Conservation (phyloP, 164 flowering plant species). For the Chloranthus sessilifolius region DNA sequence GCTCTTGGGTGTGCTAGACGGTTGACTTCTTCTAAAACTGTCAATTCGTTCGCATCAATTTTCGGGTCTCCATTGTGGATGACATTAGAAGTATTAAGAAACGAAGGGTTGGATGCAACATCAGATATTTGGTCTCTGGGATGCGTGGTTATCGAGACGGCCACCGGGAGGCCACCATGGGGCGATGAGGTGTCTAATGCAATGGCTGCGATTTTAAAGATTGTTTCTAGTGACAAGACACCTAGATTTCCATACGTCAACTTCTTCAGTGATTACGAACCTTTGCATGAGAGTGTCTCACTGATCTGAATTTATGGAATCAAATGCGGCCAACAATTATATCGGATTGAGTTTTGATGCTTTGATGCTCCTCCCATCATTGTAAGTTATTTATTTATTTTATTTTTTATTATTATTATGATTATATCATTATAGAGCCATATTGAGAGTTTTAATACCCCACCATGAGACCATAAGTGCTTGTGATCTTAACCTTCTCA, state of each 20-base stretch:
- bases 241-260: slow-evolving; percentile 48
- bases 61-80: slow-evolving; percentile 66
- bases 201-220: slow-evolving; percentile 35
- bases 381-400: too few species aligned
- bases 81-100: slow-evolving; percentile 59
- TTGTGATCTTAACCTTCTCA: too few species aligned
- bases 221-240: slow-evolving; percentile 28
- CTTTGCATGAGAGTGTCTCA: too few species aligned
- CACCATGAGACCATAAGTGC: too few species aligned
- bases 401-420: too few species aligned
- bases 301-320: too few species aligned
- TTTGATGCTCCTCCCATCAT: too few species aligned
- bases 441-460: too few species aligned
- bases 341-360: too few species aligned
- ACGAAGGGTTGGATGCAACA: slow-evolving; percentile 25
- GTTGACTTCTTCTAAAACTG: slow-evolving; percentile 10
- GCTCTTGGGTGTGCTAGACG: slow-evolving; percentile 46
- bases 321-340: too few species aligned
- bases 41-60: slow-evolving; percentile 9
- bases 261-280: too few species aligned
- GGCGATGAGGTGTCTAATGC: slow-evolving; percentile 20
- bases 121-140: slow-evolving; percentile 70
- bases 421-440: too few species aligned
- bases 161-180: slow-evolving; percentile 55
- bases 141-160: slow-evolving; percentile 62